Base-by-base conservation (phyloP, 805 yeast species). In the Pichia occidentalis region DNA sequence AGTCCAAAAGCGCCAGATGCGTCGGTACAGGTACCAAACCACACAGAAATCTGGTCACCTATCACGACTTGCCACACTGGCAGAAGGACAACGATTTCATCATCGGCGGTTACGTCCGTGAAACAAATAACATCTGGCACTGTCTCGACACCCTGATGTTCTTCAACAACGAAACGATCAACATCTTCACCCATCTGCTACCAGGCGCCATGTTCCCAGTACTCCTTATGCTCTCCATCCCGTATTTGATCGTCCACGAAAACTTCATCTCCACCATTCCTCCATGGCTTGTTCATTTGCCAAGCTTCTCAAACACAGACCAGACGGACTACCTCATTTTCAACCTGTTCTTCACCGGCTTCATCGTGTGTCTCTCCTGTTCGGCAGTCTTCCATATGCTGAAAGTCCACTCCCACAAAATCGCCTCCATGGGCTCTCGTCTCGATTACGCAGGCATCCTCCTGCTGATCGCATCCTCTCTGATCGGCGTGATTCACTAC, bases 381-480 rank as follows among this genome's bases (percentile, higher is more conserved):
- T 70, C 76, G 7, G 72, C 77, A 5, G 49, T 60, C 4, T 74
- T 71, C 52, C 80, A 74, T 45, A 61, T 70, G 34, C 41, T 71
- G 36, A 74, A 73, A 45, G 61, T 68, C 23, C 80, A 74, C 46
- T 73, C 79, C 8, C 60, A 51, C 9, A 40, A 39, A 22, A 62
- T 71, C 4, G 57, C 68, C 37, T 57, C 61, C 29, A 47, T 67
- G 29, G 77, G 77, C 1, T 71, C 73, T 39, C 70, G 67, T 42
- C 53, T 73, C 33, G 80, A 74, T 46, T 74, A 74, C 47, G 67
- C 73, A 37, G 80, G 80, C 1, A 74, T 74, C 27, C 68, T 73
- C 12, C 58, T 70, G 4, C 53, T 74, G 43, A 74, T 73, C 37
- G 66, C 70, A 3, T 59, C 71, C 34, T 71, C 76, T 2, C 58